These are phyloP conservation scores for Protomyces inouyei DNA, from an alignment of 1,139 yeast species.

Conservation along the genomic window DNA sequence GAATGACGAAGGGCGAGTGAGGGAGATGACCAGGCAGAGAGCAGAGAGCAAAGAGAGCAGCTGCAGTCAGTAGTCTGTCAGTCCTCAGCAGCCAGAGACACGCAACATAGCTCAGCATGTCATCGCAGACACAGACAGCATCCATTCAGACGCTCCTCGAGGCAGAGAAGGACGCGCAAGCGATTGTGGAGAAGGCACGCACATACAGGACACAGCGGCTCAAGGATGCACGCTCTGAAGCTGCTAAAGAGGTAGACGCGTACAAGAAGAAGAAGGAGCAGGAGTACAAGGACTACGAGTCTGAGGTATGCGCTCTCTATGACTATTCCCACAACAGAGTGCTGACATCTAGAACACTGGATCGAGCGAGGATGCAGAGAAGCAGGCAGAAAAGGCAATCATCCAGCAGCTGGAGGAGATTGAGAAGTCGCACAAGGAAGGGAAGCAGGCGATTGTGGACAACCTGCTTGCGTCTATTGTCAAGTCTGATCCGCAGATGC, in stretches of 20 bases:
- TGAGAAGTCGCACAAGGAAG: constrained; percentile 56
- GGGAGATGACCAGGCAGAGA: not conserved
- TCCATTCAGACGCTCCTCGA: constrained; percentile 35
- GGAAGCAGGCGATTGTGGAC: constrained; percentile 65
- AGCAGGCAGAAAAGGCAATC: constrained; percentile 51
- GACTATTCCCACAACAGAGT: not conserved
- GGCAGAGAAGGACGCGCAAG: constrained; percentile 96
- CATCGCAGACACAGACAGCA: constrained; percentile 20
- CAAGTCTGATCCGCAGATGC: constrained; percentile 74
- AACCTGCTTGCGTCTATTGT: constrained; percentile 74
- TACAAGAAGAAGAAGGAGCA: constrained; percentile 80
- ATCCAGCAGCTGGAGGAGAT: constrained; percentile 59
- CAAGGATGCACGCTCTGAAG: constrained; percentile 92
- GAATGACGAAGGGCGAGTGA: too few relatives aligned
- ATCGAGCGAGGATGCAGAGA: constrained; percentile 60
- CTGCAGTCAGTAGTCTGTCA: too few relatives aligned
- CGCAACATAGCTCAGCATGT: not conserved
- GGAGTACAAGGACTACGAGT: constrained; percentile 70
- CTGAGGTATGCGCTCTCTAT: constrained; percentile 41
- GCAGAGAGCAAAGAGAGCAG: too few relatives aligned
- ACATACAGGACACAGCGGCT: constrained; percentile 61
- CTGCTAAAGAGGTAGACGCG: constrained; percentile 79
- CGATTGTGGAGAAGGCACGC: constrained; percentile 76
- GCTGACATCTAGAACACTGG: constrained; percentile 49
- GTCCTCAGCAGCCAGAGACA: not conserved